Evolutionary conservation across 2,329 filamentous ascomycete genomes (phyloP).

Genomic region (Aspergillus tanneri): DNA sequence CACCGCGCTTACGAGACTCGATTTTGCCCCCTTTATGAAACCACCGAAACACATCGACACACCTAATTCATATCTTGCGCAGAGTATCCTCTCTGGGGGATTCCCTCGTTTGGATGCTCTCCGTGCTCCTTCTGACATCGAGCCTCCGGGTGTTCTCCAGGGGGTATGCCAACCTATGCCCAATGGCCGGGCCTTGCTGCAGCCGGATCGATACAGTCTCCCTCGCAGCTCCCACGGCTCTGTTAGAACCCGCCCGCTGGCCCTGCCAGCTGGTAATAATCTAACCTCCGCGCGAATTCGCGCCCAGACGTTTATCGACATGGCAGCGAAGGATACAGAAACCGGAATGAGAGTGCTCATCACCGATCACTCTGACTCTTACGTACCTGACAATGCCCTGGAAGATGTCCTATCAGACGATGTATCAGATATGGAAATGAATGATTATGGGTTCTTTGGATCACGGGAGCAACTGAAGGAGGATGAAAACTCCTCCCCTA

Average conservation of each 20-base stretch:
- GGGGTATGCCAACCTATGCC: constrained; percentile 43
- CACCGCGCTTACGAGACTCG: constrained; percentile 38
- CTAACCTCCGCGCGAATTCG: constrained; percentile 46
- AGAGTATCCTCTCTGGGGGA: constrained; percentile 44
- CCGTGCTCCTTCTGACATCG: constrained; percentile 46
- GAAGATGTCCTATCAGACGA: constrained; percentile 29
- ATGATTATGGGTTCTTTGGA: constrained; percentile 34
- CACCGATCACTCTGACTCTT: constrained; percentile 43
- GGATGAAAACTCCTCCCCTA: constrained; percentile 13
- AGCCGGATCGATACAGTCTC: constrained; percentile 42
- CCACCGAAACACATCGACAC: constrained; percentile 35
- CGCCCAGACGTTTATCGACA: constrained; percentile 47
- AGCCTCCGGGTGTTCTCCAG: constrained; percentile 45
- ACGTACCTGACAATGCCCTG: constrained; percentile 35
- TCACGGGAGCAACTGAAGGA: constrained; percentile 24
- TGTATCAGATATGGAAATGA: constrained; percentile 34
- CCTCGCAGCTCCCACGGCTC: constrained; percentile 46
- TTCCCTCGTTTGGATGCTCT: constrained; percentile 43
- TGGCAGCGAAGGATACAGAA: constrained; percentile 42
- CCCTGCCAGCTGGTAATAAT: constrained; percentile 45
- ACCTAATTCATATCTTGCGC: constrained; percentile 45
- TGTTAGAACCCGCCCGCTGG: constrained; percentile 40
- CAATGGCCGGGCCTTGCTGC: constrained; percentile 40
- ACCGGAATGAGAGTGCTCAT: constrained; percentile 42
- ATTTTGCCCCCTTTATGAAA: constrained; percentile 39